Percentiles rank a stretch among this genome's conserved stretches.
Evolutionary conservation across 2,329 filamentous ascomycete species (phyloP).

Genomic region (Neonectria coccinea): DNA sequence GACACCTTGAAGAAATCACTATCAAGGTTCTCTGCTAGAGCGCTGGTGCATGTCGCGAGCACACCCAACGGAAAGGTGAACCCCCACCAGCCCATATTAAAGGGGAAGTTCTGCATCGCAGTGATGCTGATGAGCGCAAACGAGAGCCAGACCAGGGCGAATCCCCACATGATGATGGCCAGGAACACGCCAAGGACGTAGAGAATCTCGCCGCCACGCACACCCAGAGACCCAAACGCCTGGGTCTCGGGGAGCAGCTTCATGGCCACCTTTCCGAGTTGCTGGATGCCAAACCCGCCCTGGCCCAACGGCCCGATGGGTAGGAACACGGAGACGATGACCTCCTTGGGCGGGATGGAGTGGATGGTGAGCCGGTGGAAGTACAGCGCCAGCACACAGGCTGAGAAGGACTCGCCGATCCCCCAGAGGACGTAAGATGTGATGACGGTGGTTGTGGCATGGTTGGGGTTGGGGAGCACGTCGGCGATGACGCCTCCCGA

Average conservation of each 20-base stretch:
- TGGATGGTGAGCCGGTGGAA: slow-evolving; percentile 76
- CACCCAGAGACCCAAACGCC: slow-evolving; percentile 59
- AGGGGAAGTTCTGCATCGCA: slow-evolving; percentile 56
- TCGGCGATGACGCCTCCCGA: slow-evolving; percentile 73
- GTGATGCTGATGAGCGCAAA: slow-evolving; percentile 57
- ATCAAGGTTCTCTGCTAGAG: slow-evolving; percentile 55
- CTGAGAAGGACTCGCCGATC: slow-evolving; percentile 68
- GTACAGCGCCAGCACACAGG: slow-evolving; percentile 74
- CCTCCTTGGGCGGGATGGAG: slow-evolving; percentile 73
- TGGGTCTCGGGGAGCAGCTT: slow-evolving; percentile 53
- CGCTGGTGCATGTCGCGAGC: slow-evolving; percentile 55
- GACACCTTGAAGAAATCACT: slow-evolving; percentile 58
- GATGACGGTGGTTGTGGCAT: slow-evolving; percentile 72
- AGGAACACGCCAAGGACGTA: slow-evolving; percentile 67
- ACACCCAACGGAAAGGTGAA: slow-evolving; percentile 62
- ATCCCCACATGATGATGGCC: slow-evolving; percentile 59
- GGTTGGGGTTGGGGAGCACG: slow-evolving; percentile 64
- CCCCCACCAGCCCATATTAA: slow-evolving; percentile 63
- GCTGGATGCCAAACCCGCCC: slow-evolving; percentile 70
- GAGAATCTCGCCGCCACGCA: slow-evolving; percentile 57
- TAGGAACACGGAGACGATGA: slow-evolving; percentile 75
- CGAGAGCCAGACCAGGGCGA: slow-evolving; percentile 57
- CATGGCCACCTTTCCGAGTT: slow-evolving; percentile 62
- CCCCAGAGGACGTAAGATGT: slow-evolving; percentile 77
- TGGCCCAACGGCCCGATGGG: slow-evolving; percentile 76